These are phyloP conservation scores for Gossypium stocksii DNA, from an alignment of 345 rosid species.

Conservation along the genomic window DNA sequence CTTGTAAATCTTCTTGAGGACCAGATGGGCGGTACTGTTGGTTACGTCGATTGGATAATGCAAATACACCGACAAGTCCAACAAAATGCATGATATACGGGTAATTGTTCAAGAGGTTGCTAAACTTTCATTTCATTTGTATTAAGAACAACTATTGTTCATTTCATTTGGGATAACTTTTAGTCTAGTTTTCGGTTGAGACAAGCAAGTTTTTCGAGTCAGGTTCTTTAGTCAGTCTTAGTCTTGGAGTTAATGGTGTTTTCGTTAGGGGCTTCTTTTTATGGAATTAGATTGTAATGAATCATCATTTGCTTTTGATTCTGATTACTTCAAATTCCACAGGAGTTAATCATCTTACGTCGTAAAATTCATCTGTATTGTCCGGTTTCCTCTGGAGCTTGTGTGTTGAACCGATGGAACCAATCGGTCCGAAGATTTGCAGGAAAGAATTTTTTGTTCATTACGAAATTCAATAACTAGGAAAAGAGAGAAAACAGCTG, in stretches of 20 bases:
- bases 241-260: background rate
- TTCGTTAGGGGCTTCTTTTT: background rate
- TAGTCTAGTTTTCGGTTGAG: background rate
- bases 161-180: background rate
- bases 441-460: conserved; percentile 6
- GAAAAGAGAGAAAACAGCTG: background rate
- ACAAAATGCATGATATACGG: conserved; percentile 54
- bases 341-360: background rate
- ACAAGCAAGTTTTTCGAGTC: background rate
- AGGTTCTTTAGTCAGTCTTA: background rate
- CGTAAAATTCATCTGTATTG: background rate
- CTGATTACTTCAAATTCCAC: background rate
- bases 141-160: background rate
- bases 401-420: background rate
- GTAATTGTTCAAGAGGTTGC: conserved; percentile 21
- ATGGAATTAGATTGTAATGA: background rate
- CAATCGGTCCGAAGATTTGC: background rate
- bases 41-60: conserved; percentile 82
- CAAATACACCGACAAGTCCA: conserved; percentile 92
- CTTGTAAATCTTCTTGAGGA: conserved; percentile 82
- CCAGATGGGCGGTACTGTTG: conserved; percentile 63
- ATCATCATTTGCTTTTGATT: background rate
- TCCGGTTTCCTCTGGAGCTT: background rate
- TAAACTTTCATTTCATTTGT: no score
- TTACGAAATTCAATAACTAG: conserved; percentile 9